Base-by-base conservation (phyloP, 2,329 filamentous ascomycete species). In the Fusarium devonianum region DNA sequence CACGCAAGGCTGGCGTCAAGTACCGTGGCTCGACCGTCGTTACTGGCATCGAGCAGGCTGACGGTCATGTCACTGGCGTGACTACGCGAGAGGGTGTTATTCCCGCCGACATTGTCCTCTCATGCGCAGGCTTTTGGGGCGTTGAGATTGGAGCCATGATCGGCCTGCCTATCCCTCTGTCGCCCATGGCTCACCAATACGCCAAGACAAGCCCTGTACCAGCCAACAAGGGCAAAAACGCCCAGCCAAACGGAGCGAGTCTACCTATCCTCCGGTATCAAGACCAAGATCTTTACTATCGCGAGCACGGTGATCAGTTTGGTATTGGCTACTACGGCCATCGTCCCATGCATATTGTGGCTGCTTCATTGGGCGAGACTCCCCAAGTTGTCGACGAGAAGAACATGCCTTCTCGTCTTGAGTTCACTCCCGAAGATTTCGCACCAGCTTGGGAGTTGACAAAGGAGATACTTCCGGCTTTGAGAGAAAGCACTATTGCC, bases 271-370 rank as follows among this genome's bases (percentile, higher is more conserved):
- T 87, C 2, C 77, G 84, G 3, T 77, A 86, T 56, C 84, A 87
- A 58, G 84, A 87, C 53, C 76, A 82, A 43, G 82, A 86, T 50
- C 74, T 87, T 1, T 87, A 87, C 67, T 87, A 84, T 60, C 79
- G 84, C 7, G 83, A 86, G 63, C 84, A 86, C 54, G 84, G 84
- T 4, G 82, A 85, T 16, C 78, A 79, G 37, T 80, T 78, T 48
- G 84, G 84, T 7, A 86, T 87, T 53, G 84, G 84, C 7, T 87
- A 80, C 62, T 87, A 87, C 59, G 83, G 82, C 8, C 84, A 87
- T 66, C 75, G 76, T 1, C 83, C 84, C 0, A 82, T 86, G 74
- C 83, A 84, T 0, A 73, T 86, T 9, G 75, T 76, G 2, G 83
- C 84, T 1, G 75, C 78, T 1, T 75, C 77, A 0, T 63, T 87